Percentiles rank a stretch among this genome's conserved stretches.
These are phyloP conservation scores for Fusarium humuli DNA, from an alignment of 2,329 filamentous ascomycete species.

Conservation along the genomic window DNA sequence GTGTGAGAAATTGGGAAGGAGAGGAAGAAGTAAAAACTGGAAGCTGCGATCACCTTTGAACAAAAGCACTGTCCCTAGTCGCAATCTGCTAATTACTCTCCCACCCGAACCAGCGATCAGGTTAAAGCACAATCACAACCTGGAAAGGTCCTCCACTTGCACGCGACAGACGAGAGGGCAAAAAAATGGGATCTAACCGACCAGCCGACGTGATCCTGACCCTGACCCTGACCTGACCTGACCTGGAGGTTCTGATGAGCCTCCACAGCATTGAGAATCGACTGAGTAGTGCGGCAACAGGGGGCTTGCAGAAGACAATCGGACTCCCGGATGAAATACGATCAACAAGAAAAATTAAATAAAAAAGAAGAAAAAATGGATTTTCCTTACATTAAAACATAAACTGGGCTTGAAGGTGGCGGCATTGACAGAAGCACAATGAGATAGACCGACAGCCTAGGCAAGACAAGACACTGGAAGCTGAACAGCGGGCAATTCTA, in stretches of 20 bases:
- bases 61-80: conserved; percentile 11
- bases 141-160: conserved; percentile 39
- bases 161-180: conserved; percentile 42
- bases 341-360: neutral
- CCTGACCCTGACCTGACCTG: neutral
- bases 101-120: conserved; percentile 44
- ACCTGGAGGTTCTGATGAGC: conserved; percentile 12
- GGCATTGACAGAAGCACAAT: neutral
- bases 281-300: conserved; percentile 43
- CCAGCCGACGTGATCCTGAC: neutral
- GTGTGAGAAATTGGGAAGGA: neutral
- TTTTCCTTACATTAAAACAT: neutral
- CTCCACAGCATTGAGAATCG: conserved; percentile 24
- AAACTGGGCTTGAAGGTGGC: neutral
- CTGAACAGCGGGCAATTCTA: neutral
- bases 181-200: conserved; percentile 46
- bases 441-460: neutral
- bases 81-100: conserved; percentile 49
- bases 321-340: neutral
- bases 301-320: conserved; percentile 14
- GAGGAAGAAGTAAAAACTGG: neutral
- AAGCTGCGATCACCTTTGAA: neutral
- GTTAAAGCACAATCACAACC: conserved; percentile 32
- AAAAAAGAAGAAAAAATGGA: neutral
- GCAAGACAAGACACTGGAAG: no score